Conservation (phyloP, 2,329 filamentous ascomycete genomes). For the Emydomyces testavorans region DNA sequence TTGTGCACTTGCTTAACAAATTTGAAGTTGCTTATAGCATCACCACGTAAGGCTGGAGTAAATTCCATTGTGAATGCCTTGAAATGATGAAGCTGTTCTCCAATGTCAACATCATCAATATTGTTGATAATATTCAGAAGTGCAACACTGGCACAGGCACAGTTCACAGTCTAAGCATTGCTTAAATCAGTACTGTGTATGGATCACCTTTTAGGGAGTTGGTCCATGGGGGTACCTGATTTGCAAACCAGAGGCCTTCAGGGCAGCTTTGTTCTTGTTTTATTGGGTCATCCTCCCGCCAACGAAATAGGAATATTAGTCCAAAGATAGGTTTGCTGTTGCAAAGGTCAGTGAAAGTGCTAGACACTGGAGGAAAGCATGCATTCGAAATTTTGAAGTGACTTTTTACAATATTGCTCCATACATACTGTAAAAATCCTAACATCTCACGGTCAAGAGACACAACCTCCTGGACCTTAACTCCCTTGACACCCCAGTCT, state of each 20-base stretch:
- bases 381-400: neutral
- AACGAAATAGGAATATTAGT: slow-evolving; percentile 80
- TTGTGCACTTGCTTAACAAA: slow-evolving; percentile 79
- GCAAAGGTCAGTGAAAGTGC: neutral
- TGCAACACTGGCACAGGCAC: slow-evolving; percentile 85
- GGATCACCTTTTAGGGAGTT: slow-evolving; percentile 1
- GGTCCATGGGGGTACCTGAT: slow-evolving; percentile 50
- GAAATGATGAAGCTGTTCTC: slow-evolving; percentile 58
- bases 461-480: slow-evolving; percentile 40
- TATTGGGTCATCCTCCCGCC: slow-evolving; percentile 45
- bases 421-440: slow-evolving; percentile 48
- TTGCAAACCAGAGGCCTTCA: slow-evolving; percentile 77
- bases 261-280: slow-evolving; percentile 47
- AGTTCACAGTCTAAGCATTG: slow-evolving; percentile 53
- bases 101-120: slow-evolving; percentile 52
- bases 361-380: neutral
- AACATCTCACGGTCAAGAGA: slow-evolving; percentile 55
- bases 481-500: slow-evolving; percentile 56
- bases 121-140: slow-evolving; percentile 93
- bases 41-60: slow-evolving; percentile 60
- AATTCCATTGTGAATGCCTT: slow-evolving; percentile 59
- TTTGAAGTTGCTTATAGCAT: slow-evolving; percentile 59
- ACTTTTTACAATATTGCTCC: neutral
- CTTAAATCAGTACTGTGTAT: slow-evolving; percentile 3
- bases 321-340: slow-evolving; percentile 62